Conservation (phyloP, 805 yeast genomes). For the Starmerella vitae region DNA sequence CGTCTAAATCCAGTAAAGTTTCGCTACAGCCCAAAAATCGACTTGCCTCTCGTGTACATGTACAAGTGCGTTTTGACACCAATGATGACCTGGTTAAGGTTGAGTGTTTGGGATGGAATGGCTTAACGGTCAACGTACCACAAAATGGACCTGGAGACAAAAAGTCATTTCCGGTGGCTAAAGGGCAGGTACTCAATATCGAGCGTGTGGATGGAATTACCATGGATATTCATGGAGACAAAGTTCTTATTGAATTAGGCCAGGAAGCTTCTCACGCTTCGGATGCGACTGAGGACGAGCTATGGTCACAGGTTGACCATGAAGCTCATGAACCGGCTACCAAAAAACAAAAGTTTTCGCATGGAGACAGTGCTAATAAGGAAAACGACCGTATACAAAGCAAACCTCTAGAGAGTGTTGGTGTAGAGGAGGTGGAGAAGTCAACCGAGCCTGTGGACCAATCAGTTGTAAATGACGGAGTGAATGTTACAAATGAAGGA, state of each 20-base stretch:
- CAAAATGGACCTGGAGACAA: constrained; percentile 15
- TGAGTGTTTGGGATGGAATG: constrained; percentile 73
- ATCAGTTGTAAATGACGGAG: too few relatives aligned
- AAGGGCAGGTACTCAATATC: constrained; percentile 49
- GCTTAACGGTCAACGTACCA: constrained; percentile 57
- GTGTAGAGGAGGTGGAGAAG: too few relatives aligned
- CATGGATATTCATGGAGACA: constrained; percentile 59
- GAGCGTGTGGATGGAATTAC: constrained; percentile 51
- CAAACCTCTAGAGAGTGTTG: too few relatives aligned
- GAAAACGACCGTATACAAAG: too few relatives aligned
- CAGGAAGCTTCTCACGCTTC: constrained; percentile 30
- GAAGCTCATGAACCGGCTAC: not conserved
- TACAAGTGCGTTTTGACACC: constrained; percentile 36
- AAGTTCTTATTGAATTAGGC: constrained; percentile 38
- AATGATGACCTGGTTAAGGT: constrained; percentile 34
- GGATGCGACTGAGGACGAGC: constrained; percentile 33
- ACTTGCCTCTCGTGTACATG: constrained; percentile 56
- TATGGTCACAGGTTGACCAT: constrained; percentile 9
- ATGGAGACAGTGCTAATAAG: too few relatives aligned
- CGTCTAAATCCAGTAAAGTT: constrained; percentile 46
- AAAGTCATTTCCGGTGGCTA: constrained; percentile 35
- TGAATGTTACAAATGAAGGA: too few relatives aligned
- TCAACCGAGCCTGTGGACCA: too few relatives aligned
- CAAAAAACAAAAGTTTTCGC: constrained; percentile 1
- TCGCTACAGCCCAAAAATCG: constrained; percentile 37